Evolutionary conservation across 106 monocot genomes (phyloP).

Genomic region (Dendrobium catenatum): DNA sequence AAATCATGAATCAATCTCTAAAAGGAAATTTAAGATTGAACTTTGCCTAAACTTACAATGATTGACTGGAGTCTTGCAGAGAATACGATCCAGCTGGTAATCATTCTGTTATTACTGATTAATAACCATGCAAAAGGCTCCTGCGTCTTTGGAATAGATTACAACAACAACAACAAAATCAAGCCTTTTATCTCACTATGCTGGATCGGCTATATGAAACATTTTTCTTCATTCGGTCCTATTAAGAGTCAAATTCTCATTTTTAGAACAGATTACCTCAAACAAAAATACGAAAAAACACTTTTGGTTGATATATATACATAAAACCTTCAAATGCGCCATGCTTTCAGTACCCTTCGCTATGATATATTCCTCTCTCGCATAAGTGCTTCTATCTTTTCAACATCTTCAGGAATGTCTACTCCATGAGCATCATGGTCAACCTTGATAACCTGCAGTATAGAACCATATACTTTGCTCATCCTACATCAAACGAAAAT

Average conservation of each 20-base stretch:
- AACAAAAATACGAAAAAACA: neutral
- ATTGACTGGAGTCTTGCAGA: neutral
- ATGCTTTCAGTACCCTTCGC: neutral
- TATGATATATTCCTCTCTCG: slow-evolving; percentile 58
- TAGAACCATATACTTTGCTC: neutral
- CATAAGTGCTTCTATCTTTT: slow-evolving; percentile 77
- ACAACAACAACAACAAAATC: too few relatives aligned
- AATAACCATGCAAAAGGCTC: neutral
- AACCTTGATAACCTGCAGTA: slow-evolving; percentile 82
- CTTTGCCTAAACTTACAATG: neutral
- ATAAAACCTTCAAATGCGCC: neutral
- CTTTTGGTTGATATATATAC: neutral
- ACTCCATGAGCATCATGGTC: slow-evolving; percentile 98
- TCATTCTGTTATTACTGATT: neutral
- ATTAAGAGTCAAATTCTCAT: too few relatives aligned
- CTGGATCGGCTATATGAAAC: too few relatives aligned
- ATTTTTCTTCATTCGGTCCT: too few relatives aligned
- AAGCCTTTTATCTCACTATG: too few relatives aligned
- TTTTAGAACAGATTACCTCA: neutral
- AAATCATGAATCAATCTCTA: neutral
- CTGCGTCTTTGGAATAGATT: neutral
- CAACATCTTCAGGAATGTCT: slow-evolving; percentile 79
- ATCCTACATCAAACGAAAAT: too few relatives aligned
- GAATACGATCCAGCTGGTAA: neutral
- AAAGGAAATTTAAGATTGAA: neutral